These are phyloP conservation scores for Stylonectria norvegica DNA, from an alignment of 2,329 filamentous ascomycete species.

Conservation along the genomic window DNA sequence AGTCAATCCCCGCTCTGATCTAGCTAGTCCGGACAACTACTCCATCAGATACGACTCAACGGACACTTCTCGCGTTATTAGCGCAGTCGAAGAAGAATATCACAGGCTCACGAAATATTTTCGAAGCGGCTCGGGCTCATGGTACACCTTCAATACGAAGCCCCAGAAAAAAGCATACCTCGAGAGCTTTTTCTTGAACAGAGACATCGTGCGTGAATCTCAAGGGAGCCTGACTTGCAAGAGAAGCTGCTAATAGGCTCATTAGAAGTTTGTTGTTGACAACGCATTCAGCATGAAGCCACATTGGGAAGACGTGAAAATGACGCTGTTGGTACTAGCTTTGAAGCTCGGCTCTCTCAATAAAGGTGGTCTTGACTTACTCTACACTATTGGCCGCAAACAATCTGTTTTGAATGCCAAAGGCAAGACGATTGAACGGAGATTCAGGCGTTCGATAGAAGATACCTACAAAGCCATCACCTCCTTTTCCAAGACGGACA, in stretches of 20 bases:
- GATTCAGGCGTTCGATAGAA: constrained; percentile 1
- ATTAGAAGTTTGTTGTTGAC: constrained; percentile 4
- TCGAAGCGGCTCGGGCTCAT: background rate
- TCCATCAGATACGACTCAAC: too few species aligned
- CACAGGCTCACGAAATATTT: background rate
- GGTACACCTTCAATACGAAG: background rate
- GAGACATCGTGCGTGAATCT: constrained; percentile 7
- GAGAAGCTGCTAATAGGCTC: background rate
- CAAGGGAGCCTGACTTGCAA: too few species aligned
- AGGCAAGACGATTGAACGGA: background rate
- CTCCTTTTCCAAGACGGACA: background rate
- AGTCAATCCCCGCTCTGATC: too few species aligned
- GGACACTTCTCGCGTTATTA: too few species aligned
- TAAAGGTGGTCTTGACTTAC: constrained; percentile 2
- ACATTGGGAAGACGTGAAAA: constrained; percentile 3
- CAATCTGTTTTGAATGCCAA: background rate
- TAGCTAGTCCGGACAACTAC: too few species aligned
- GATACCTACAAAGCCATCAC: background rate
- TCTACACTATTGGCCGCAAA: background rate
- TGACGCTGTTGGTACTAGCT: background rate
- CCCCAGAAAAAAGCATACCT: background rate
- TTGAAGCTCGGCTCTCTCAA: constrained; percentile 5
- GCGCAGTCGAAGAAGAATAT: background rate
- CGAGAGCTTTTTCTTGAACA: background rate
- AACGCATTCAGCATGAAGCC: constrained; percentile 1